Conservation (phyloP, 495 filamentous ascomycete species). For the Neurospora sp. region DNA sequence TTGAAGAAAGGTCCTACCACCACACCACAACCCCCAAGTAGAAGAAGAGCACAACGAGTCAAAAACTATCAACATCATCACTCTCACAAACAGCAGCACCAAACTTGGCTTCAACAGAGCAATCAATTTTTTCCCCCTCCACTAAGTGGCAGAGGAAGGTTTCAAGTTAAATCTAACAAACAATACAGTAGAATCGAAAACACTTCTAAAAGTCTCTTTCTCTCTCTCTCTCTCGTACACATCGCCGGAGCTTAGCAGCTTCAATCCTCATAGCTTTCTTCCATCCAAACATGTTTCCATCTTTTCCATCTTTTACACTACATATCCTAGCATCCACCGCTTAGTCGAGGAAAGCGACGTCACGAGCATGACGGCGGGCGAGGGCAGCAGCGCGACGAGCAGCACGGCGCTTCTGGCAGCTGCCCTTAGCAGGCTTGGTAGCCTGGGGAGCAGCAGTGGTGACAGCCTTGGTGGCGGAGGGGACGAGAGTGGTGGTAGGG, state of each 20-base stretch:
- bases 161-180: neutral
- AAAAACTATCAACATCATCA: neutral
- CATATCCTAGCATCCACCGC: neutral
- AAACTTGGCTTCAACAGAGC: neutral
- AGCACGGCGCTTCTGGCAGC: neutral
- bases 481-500: neutral
- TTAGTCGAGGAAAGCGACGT: constrained; percentile 1
- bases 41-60: neutral
- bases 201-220: neutral
- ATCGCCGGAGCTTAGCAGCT: neutral
- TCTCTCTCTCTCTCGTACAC: neutral
- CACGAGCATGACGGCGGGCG: constrained; percentile 1
- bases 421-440: neutral
- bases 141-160: neutral
- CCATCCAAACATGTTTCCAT: neutral
- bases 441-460: neutral
- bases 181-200: neutral
- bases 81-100: neutral
- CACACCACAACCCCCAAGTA: too few relatives aligned
- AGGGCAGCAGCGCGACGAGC: neutral
- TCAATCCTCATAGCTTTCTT: neutral
- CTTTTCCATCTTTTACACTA: neutral
- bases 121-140: neutral
- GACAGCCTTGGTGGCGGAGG: neutral
- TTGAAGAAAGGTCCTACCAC: too few relatives aligned